Evolutionary conservation across 2,329 filamentous ascomycete genomes (phyloP).

Genomic region (Stagonosporopsis chrysanthemi): DNA sequence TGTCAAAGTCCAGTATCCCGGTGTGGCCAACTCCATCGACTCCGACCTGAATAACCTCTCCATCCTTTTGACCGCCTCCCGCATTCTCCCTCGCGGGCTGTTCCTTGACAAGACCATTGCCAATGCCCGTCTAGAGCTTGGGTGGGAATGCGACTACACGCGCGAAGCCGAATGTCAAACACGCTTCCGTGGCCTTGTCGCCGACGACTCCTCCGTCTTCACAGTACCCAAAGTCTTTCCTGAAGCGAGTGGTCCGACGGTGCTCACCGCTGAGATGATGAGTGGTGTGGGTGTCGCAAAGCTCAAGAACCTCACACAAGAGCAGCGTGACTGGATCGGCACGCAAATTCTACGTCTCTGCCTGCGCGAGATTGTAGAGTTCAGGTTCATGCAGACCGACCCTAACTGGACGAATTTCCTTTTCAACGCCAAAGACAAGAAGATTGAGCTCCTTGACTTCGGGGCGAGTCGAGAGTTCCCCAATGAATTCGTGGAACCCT

Average conservation of each 20-base stretch:
- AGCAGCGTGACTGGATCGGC: constrained; percentile 93
- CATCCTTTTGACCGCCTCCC: constrained; percentile 87
- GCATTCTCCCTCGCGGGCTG: constrained; percentile 86
- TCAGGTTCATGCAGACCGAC: constrained; percentile 98
- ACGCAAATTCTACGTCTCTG: constrained; percentile 92
- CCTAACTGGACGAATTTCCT: constrained; percentile 99
- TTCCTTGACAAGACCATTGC: constrained; percentile 98
- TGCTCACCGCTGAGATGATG: constrained; percentile 94
- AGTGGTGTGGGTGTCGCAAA: constrained; percentile 86
- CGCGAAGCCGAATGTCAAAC: constrained; percentile 84
- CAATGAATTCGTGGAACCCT: constrained; percentile 77
- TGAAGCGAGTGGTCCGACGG: constrained; percentile 83
- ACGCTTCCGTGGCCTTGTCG: constrained; percentile 79
- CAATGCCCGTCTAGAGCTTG: constrained; percentile 89
- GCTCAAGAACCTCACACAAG: constrained; percentile 75
- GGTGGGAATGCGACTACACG: constrained; percentile 95
- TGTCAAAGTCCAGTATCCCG: constrained; percentile 97
- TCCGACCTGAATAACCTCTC: constrained; percentile 95
- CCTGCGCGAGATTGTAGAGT: constrained; percentile 90
- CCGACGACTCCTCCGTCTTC: constrained; percentile 77
- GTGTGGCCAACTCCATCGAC: constrained; percentile 93
- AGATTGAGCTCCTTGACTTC: constrained; percentile 93
- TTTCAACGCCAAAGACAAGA: constrained; percentile 75
- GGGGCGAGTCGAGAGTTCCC: constrained; percentile 90
- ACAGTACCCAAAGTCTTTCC: constrained; percentile 78